Percentiles rank a stretch among this genome's conserved stretches.
Evolutionary conservation across 2,329 filamentous ascomycete species (phyloP).

Genomic region (Drechslerella stenobrocha): DNA sequence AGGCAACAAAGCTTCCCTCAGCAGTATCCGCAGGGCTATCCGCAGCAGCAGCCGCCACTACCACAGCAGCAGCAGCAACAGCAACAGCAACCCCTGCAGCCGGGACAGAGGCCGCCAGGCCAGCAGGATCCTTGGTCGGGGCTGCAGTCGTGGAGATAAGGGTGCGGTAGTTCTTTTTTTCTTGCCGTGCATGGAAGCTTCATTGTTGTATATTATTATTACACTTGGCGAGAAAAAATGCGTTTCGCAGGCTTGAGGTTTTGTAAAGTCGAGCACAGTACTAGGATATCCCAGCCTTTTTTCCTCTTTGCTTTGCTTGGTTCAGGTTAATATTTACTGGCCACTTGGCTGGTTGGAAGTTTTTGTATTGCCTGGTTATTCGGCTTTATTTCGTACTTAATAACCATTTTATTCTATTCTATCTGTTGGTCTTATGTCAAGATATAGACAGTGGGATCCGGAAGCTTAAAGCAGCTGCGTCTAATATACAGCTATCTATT

Average conservation of each 20-base stretch:
- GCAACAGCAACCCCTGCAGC: slow-evolving; percentile 50
- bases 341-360: no score
- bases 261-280: neutral
- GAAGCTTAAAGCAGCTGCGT: no score
- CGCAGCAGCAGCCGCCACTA: slow-evolving; percentile 36
- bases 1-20: slow-evolving; percentile 65
- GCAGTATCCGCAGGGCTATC: slow-evolving; percentile 55
- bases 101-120: slow-evolving; percentile 51
- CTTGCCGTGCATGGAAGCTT: neutral
- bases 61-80: slow-evolving; percentile 53
- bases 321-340: no score
- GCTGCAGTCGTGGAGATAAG: slow-evolving; percentile 53
- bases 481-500: no score
- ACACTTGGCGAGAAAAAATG: no score
- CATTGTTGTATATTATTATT: no score
- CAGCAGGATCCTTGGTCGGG: slow-evolving; percentile 55
- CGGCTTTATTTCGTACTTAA: slow-evolving; percentile 53
- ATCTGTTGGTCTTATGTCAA: neutral
- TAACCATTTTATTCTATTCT: neutral
- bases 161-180: neutral
- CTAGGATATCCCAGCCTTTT: no score
- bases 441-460: neutral
- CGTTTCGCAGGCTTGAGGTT: neutral
- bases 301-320: no score
- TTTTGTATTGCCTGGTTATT: slow-evolving; percentile 57